Evolutionary conservation across 1,284 basidiomycete species (phyloP).

Genomic region (Thelephora terrestris): DNA sequence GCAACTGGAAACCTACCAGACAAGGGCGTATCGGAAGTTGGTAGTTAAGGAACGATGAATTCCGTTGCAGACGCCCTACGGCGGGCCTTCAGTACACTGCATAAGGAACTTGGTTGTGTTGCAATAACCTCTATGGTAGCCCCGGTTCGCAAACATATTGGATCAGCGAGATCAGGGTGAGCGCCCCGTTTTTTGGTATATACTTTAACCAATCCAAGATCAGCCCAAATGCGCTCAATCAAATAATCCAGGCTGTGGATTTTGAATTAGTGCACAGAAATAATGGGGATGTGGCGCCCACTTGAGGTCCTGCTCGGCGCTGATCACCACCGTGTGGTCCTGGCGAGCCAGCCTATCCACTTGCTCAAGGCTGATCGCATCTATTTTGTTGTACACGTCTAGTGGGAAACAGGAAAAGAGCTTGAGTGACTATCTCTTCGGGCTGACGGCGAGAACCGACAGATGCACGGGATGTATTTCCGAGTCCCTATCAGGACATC

Average conservation of each 20-base stretch:
- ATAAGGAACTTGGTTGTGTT: neutral
- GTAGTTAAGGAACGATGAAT: slow-evolving; percentile 84
- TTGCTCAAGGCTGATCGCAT: slow-evolving; percentile 84
- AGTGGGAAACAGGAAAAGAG: slow-evolving; percentile 5
- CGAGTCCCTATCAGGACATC: slow-evolving; percentile 91
- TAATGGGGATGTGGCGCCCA: slow-evolving; percentile 21
- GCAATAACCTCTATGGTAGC: slow-evolving; percentile 79
- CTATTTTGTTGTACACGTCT: slow-evolving; percentile 96
- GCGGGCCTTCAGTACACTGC: slow-evolving; percentile 1
- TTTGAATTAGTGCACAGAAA: slow-evolving; percentile 1
- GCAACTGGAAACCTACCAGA: slow-evolving; percentile 50
- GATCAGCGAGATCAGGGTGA: slow-evolving; percentile 85
- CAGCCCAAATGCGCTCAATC: slow-evolving; percentile 85
- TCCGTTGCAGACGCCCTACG: slow-evolving; percentile 80
- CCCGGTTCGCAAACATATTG: slow-evolving; percentile 87
- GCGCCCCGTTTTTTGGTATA: slow-evolving; percentile 97
- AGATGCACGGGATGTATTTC: slow-evolving; percentile 90
- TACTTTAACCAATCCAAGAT: slow-evolving; percentile 79
- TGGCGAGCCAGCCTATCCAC: slow-evolving; percentile 82
- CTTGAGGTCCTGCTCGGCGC: slow-evolving; percentile 89
- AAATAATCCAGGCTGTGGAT: slow-evolving; percentile 71
- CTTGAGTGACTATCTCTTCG: slow-evolving; percentile 1
- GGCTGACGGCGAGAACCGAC: slow-evolving; percentile 29
- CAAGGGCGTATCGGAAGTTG: slow-evolving; percentile 88
- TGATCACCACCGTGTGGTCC: slow-evolving; percentile 88